Percentiles rank a stretch among this genome's conserved stretches.
Conservation (phyloP, 192 early-diverging fungal genomes). For the Rhizophagus sp. region DNA sequence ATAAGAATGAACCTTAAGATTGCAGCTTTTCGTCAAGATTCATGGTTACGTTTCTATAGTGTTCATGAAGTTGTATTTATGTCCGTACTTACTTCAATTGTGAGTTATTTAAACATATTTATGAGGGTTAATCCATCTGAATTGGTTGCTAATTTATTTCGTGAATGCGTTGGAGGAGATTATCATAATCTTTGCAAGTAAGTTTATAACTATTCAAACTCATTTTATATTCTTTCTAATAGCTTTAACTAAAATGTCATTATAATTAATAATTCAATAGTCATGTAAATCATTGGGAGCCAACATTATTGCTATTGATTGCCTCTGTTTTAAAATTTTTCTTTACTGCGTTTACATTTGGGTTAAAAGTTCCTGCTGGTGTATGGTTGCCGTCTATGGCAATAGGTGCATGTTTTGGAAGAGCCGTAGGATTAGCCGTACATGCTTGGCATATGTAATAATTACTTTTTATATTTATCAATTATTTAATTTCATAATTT, state of each 20-base stretch:
- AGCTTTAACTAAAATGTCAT: neutral
- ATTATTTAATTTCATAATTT: neutral
- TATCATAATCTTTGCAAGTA: slow-evolving; percentile 61
- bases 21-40: slow-evolving; percentile 73
- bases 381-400: slow-evolving; percentile 88
- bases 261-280: slow-evolving; percentile 21
- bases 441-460: slow-evolving; percentile 62
- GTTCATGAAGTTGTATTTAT: slow-evolving; percentile 76
- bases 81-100: slow-evolving; percentile 65
- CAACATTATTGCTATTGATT: slow-evolving; percentile 54
- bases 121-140: slow-evolving; percentile 83
- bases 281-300: slow-evolving; percentile 43
- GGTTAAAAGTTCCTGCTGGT: slow-evolving; percentile 75
- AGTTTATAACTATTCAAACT: slow-evolving; percentile 23
- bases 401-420: slow-evolving; percentile 89
- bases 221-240: neutral
- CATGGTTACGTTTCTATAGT: slow-evolving; percentile 66
- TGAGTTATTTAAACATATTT: slow-evolving; percentile 82
- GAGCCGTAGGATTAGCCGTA: slow-evolving; percentile 85
- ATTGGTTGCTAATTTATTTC: slow-evolving; percentile 85
- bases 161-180: slow-evolving; percentile 73
- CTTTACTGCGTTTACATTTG: slow-evolving; percentile 72
- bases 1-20: slow-evolving; percentile 69
- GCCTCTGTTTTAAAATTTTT: slow-evolving; percentile 64
- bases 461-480: neutral